Conservation (phyloP, 352 stramenopile species). For the Peronosclerospora sorghi region DNA sequence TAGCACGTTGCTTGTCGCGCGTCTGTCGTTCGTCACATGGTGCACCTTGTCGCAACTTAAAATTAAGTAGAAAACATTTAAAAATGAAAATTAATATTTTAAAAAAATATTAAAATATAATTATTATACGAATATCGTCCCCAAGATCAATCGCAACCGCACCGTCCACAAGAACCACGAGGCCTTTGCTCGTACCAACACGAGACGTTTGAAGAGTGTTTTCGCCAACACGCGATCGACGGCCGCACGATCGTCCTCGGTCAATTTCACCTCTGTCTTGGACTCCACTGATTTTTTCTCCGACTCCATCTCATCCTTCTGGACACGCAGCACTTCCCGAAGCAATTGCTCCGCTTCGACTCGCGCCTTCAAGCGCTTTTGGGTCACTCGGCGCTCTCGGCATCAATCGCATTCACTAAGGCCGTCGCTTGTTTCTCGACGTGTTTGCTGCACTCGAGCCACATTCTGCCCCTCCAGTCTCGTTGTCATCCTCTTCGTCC, state of each 20-base stretch:
- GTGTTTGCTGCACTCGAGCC: slow-evolving; percentile 45
- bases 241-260: slow-evolving; percentile 35
- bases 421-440: slow-evolving; percentile 61
- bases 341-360: slow-evolving; percentile 90
- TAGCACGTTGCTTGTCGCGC: slow-evolving; percentile 13
- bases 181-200: slow-evolving; percentile 63
- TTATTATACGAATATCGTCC: too few relatives aligned
- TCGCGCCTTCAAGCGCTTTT: slow-evolving; percentile 87
- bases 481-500: slow-evolving; percentile 35
- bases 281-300: too few relatives aligned
- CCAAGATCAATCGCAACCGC: slow-evolving; percentile 70
- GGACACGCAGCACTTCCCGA: slow-evolving; percentile 89
- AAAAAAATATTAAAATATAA: too few relatives aligned
- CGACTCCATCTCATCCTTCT: slow-evolving; percentile 69
- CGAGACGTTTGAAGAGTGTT: slow-evolving; percentile 39
- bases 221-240: slow-evolving; percentile 43
- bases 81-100: too few relatives aligned
- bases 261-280: slow-evolving; percentile 36
- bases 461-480: slow-evolving; percentile 45
- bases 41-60: slow-evolving; percentile 8
- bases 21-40: slow-evolving; percentile 19
- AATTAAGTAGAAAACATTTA: too few relatives aligned
- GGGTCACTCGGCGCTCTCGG: slow-evolving; percentile 71
- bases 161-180: slow-evolving; percentile 49
- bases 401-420: slow-evolving; percentile 65